A percentile compares a stretch with the other conserved stretches of the same genome.
phyloP scores from a whole-genome alignment of 2,329 filamentous ascomycete genomes.

The Hawksworthiomyces lignivorus region DNA sequence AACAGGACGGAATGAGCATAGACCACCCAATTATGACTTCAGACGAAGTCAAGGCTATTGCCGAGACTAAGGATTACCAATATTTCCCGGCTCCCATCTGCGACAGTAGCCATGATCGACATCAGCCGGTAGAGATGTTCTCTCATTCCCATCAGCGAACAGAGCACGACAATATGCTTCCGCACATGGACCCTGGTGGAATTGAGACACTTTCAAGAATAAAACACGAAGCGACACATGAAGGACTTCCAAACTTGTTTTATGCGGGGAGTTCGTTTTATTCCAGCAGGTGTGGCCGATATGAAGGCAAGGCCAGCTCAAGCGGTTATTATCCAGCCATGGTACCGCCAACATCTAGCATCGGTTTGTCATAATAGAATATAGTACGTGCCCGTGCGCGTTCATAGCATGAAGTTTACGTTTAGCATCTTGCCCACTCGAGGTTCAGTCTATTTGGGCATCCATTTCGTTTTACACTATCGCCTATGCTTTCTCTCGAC shows the following conservation, averaged over 20 bases:
- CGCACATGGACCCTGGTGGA: slow-evolving; percentile 20
- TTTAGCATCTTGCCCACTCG: too few species aligned
- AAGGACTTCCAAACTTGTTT: slow-evolving; percentile 38
- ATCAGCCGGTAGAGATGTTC: slow-evolving; percentile 43
- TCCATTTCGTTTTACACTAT: too few species aligned
- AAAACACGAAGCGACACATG: slow-evolving; percentile 40
- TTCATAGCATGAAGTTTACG: too few species aligned
- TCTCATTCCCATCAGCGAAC: slow-evolving; percentile 25
- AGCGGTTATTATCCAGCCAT: slow-evolving; percentile 46
- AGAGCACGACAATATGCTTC: slow-evolving; percentile 24
- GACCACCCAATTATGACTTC: slow-evolving; percentile 41
- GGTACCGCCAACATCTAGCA: slow-evolving; percentile 36
- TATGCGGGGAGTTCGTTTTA: slow-evolving; percentile 34
- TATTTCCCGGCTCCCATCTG: slow-evolving; percentile 47
- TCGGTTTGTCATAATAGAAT: slow-evolving; percentile 36
- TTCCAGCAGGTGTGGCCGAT: slow-evolving; percentile 38
- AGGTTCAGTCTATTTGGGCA: too few species aligned
- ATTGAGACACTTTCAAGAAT: slow-evolving; percentile 30
- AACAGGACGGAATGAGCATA: slow-evolving; percentile 39
- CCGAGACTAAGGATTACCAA: slow-evolving; percentile 43
- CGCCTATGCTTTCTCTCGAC: too few species aligned
- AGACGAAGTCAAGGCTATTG: slow-evolving; percentile 44
- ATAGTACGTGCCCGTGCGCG: too few species aligned
- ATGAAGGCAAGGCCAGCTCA: slow-evolving; percentile 45
- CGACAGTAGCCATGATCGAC: slow-evolving; percentile 36